A percentile compares a stretch with the other conserved stretches of the same genome.
Evolutionary conservation across 2,329 filamentous ascomycete genomes (phyloP).

Genomic region (Ophiocordyceps sinensis): DNA sequence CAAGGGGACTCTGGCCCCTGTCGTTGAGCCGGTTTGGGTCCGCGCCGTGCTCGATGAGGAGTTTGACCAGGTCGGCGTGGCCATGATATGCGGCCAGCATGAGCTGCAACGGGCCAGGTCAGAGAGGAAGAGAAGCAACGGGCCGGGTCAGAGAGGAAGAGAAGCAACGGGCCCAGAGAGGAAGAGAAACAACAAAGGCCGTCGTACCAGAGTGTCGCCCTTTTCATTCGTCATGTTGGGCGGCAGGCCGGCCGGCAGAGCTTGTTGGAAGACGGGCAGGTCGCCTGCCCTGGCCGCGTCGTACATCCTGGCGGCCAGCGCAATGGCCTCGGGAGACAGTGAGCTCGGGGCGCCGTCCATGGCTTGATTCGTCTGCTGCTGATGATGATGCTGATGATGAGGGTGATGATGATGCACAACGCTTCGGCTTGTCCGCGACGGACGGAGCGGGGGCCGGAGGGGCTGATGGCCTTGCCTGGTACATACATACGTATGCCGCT

Average conservation of each 20-base stretch:
- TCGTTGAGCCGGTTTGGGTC: constrained; percentile 57
- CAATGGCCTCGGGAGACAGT: constrained; percentile 41
- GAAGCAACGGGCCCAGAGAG: neutral
- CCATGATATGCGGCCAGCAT: constrained; percentile 64
- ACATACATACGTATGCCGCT: too few species aligned
- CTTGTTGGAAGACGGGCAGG: constrained; percentile 42
- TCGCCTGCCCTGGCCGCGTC: constrained; percentile 49
- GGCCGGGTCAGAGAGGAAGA: neutral
- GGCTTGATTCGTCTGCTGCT: neutral
- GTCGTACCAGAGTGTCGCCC: constrained; percentile 50
- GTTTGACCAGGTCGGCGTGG: constrained; percentile 42
- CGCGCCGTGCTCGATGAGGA: constrained; percentile 47
- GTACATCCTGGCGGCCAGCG: constrained; percentile 52
- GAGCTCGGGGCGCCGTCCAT: neutral
- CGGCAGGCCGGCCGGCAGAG: constrained; percentile 50
- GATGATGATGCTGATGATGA: neutral
- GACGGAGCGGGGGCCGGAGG: too few species aligned
- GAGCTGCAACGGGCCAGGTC: constrained; percentile 25
- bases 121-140: neutral
- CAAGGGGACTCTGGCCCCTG: constrained; percentile 51
- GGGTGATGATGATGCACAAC: too few species aligned
- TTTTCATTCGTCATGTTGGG: constrained; percentile 59
- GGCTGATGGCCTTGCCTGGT: too few species aligned
- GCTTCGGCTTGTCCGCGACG: too few species aligned
- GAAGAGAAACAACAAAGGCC: neutral